Percentiles rank a stretch among this genome's conserved stretches.
Conservation (phyloP, 331 rosid genomes). For the Spiraea crenata region DNA sequence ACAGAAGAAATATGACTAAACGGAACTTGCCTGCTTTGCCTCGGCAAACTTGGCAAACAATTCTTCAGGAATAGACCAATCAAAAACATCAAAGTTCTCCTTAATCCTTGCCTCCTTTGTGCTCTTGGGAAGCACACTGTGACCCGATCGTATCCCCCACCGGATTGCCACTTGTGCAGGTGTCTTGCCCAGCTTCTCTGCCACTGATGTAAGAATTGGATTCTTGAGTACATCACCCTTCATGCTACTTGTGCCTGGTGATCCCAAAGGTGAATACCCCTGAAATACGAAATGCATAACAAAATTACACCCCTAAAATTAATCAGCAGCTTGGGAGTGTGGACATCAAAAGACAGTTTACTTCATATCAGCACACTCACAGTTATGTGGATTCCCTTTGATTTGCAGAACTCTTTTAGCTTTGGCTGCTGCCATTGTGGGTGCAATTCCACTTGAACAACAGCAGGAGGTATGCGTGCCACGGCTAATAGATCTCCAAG, state of each 20-base stretch:
- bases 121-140: conserved; percentile 68
- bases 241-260: conserved; percentile 15
- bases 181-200: conserved; percentile 59
- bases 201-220: conserved; percentile 33
- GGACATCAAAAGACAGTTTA: conserved; percentile 3
- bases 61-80: conserved; percentile 56
- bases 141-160: conserved; percentile 70
- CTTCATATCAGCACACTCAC: conserved; percentile 36
- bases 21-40: conserved; percentile 9
- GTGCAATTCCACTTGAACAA: conserved; percentile 77
- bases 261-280: conserved; percentile 71
- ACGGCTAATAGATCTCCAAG: conserved; percentile 52
- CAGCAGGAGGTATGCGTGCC: conserved; percentile 56
- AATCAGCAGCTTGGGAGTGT: background rate
- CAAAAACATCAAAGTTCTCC: conserved; percentile 51
- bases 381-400: conserved; percentile 65
- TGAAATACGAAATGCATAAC: conserved; percentile 12
- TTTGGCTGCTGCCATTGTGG: conserved; percentile 58
- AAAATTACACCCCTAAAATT: background rate
- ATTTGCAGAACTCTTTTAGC: conserved; percentile 50
- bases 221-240: conserved; percentile 42
- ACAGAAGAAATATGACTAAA: background rate
- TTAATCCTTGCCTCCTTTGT: conserved; percentile 46
- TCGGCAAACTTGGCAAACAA: conserved; percentile 41
- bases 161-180: conserved; percentile 69